Base-by-base conservation (phyloP, 2,329 filamentous ascomycete species). In the Neonectria coccinea region DNA sequence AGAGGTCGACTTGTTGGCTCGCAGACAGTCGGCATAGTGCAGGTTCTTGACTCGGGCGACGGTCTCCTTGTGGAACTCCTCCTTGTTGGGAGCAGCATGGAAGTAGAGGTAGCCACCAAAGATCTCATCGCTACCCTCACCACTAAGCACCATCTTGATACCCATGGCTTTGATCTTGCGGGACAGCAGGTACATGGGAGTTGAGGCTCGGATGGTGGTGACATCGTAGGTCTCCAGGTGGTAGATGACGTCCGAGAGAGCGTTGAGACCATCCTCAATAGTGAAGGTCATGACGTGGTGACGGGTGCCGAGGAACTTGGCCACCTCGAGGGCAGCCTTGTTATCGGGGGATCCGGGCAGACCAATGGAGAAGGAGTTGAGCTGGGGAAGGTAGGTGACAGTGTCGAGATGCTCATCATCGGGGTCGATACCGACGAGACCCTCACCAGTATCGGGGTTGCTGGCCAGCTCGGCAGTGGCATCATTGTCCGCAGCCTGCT, bases 121-220 rank as follows among this genome's bases (percentile, higher is more conserved):
- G 79, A 97, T 97, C 83, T 99, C 96, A 80, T 99, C 96, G 76
- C 92, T 96, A 54, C 96, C 96, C 83, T 99, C 96, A 67, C 96
- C 96, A 75, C 92, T 97, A 67, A 99, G 87, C 62, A 99, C 96
- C 96, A 99, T 99, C 89, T 99, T 99, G 77, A 99, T 92, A 69
- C 96, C 96, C 90, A 97, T 95, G 39, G 94, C 96, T 87, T 99
- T 99, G 86, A 99, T 99, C 86, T 99, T 99, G 79, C 97, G 91
- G 67, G 93, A 96, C 52, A 99, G 88, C 68, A 99, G 85, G 84
- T 97, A 99, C 96, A 99, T 99, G 70, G 96, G 96, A 11, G 96
- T 99, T 11, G 95, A 98, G 59, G 96, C 96, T 77, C 96, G 94
- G 78, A 99, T 98, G 3, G 96, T 99, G 57, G 96, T 99, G 27